Evolutionary conservation across 2,329 filamentous ascomycete genomes (phyloP), one percentile per base, ranked within the genome.

Genomic region (Aureobasidium leucospermi): DNA sequence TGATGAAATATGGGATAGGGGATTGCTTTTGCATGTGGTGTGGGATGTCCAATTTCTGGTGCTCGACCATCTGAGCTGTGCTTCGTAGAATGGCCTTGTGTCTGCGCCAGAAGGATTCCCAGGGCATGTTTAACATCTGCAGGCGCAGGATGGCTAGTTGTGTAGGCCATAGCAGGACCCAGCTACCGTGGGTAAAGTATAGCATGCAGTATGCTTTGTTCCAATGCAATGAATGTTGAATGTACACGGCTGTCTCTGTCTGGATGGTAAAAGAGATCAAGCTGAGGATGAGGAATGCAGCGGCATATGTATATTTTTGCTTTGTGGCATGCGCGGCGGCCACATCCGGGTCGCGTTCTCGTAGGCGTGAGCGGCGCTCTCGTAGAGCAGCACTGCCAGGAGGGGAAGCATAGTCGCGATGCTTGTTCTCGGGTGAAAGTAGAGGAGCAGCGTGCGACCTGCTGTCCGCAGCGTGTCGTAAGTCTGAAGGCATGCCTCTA

Each of bases 161-260:
- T 10, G 83, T 76, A 0, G 92, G 93, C 90, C 91, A 99, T 28
- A 99, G 81, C 51, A 97, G 75, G 9, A 86, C 74, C 94, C 94
- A 99, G 1, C 91, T 96, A 59, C 93, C 89, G 76, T 99, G 94
- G 10, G 94, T 99, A 65, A 99, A 81, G 75, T 96, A 88, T 45
- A 99, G 84, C 94, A 99, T 99, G 79, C 90, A 96, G 77, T 96
- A 99, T n/a, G 94, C 90, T 78, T 99, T 99, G 76, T 95, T 85
- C 94, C 94, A 99, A 64, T 88, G 85, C 64, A 96, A 76, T 62
- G 94, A 86, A 71, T 93, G 87, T 76, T 97, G 93, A 62, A 99
- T 94, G 75, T 96, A 92, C 9, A 95, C 86, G 10, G 92, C 93
- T 58, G 96, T 90, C 79, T 97, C 93, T 3, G 94, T 97, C 81